Percentiles rank a stretch among this genome's conserved stretches.
Conservation (phyloP, 306 rosid species). For the Vicia faba region DNA sequence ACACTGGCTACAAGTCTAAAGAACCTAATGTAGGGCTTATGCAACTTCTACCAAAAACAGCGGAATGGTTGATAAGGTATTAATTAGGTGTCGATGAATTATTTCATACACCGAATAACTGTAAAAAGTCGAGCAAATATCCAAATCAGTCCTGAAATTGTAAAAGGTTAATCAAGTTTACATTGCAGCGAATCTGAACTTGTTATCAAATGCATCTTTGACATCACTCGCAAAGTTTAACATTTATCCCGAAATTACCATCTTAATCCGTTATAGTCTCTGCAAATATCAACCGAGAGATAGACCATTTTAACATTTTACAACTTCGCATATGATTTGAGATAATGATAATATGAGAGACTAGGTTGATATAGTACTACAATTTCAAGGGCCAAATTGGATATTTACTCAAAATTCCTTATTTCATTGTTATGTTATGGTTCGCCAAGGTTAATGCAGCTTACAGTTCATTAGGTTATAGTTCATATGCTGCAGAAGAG, state of each 20-base stretch:
- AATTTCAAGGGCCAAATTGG: not conserved
- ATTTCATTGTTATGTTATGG: constrained; percentile 13
- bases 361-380: too few relatives aligned
- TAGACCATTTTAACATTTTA: too few relatives aligned
- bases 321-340: too few relatives aligned
- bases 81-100: constrained; percentile 27
- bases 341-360: too few relatives aligned
- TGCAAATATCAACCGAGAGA: too few relatives aligned
- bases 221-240: too few relatives aligned
- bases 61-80: constrained; percentile 69
- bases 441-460: constrained; percentile 40
- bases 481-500: constrained; percentile 46
- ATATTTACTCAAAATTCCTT: constrained; percentile 16
- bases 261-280: too few relatives aligned
- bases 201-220: too few relatives aligned
- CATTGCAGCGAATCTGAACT: too few relatives aligned
- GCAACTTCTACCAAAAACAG: constrained; percentile 66
- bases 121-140: not conserved
- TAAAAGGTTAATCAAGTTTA: too few relatives aligned
- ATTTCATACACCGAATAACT: constrained; percentile 4
- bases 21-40: constrained; percentile 63
- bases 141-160: not conserved
- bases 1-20: constrained; percentile 48
- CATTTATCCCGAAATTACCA: too few relatives aligned
- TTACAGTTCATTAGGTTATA: constrained; percentile 67